A percentile compares a stretch with the other conserved stretches of the same genome.
These are phyloP conservation scores for Fusarium sterilihyphosum DNA, from an alignment of 2,329 filamentous ascomycete species.

Conservation along the genomic window DNA sequence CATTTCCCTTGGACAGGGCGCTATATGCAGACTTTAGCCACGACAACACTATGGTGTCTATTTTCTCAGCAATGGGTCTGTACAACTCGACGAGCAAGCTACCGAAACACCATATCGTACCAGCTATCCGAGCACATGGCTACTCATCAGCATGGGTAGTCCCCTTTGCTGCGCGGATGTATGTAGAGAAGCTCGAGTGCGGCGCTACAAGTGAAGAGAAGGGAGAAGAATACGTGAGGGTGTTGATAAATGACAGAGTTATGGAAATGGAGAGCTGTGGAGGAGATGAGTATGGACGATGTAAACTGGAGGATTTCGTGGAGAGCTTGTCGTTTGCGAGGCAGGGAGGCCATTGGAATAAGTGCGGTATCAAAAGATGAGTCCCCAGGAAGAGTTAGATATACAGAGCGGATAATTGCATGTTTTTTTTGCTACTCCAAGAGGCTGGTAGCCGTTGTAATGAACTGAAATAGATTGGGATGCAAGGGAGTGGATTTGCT, in stretches of 20 bases:
- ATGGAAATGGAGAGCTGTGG: slow-evolving; percentile 76
- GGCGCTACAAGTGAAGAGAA: slow-evolving; percentile 66
- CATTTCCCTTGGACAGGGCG: slow-evolving; percentile 75
- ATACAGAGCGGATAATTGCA: slow-evolving; percentile 22
- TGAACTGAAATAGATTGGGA: slow-evolving; percentile 26
- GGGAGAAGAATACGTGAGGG: slow-evolving; percentile 78
- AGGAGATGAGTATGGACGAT: slow-evolving; percentile 76
- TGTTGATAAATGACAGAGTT: slow-evolving; percentile 87
- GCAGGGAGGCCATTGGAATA: slow-evolving; percentile 76
- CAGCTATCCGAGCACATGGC: slow-evolving; percentile 66
- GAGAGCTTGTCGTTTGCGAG: slow-evolving; percentile 79
- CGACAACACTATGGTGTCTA: slow-evolving; percentile 84
- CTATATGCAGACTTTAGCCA: slow-evolving; percentile 93
- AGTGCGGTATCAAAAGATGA: slow-evolving; percentile 13
- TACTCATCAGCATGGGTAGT: slow-evolving; percentile 83
- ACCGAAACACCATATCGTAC: slow-evolving; percentile 59
- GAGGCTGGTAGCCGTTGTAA: not conserved
- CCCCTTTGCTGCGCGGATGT: slow-evolving; percentile 82
- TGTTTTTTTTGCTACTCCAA: slow-evolving; percentile 11
- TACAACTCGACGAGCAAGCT: slow-evolving; percentile 73
- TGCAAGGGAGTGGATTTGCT: slow-evolving; percentile 8
- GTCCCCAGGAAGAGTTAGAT: slow-evolving; percentile 3
- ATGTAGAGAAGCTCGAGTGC: slow-evolving; percentile 89
- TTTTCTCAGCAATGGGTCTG: slow-evolving; percentile 80
- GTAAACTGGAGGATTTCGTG: slow-evolving; percentile 75